Conservation (phyloP, 805 yeast genomes). For the Cyberlindnera mrakii region DNA sequence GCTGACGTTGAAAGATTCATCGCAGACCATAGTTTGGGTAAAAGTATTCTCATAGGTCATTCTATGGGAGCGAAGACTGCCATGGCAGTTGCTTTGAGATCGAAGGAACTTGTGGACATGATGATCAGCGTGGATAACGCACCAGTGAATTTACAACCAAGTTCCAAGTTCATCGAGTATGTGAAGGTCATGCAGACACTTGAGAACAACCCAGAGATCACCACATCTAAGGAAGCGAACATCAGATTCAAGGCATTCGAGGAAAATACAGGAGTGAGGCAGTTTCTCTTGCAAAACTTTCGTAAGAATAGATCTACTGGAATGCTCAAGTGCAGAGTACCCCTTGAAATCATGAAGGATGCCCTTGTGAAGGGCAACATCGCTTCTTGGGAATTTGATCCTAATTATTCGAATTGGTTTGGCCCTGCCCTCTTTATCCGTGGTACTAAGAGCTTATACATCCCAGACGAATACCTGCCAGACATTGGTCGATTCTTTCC, state of each 20-base stretch:
- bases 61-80: conserved; percentile 94
- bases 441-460: conserved; percentile 69
- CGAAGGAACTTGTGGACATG: conserved; percentile 54
- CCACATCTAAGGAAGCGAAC: conserved; percentile 62
- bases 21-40: conserved; percentile 25
- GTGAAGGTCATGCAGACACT: conserved; percentile 57
- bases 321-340: conserved; percentile 40
- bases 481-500: conserved; percentile 78
- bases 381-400: conserved; percentile 72
- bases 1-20: conserved; percentile 81
- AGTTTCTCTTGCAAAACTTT: conserved; percentile 71
- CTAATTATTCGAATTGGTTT: conserved; percentile 45
- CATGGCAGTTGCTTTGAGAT: conserved; percentile 75
- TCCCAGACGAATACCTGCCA: conserved; percentile 76
- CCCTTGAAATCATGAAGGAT: conserved; percentile 62
- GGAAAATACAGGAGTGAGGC: conserved; percentile 52
- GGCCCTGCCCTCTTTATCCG: conserved; percentile 77
- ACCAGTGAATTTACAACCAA: conserved; percentile 61
- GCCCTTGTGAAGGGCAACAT: conserved; percentile 60
- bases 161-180: conserved; percentile 60
- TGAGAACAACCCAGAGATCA: conserved; percentile 37
- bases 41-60: conserved; percentile 69
- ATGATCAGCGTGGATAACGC: conserved; percentile 85
- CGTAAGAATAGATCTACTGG: conserved; percentile 33
- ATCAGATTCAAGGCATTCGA: conserved; percentile 58